Base-by-base conservation (phyloP, 1,284 basidiomycete species). In the Apiotrichum laibachii region DNA sequence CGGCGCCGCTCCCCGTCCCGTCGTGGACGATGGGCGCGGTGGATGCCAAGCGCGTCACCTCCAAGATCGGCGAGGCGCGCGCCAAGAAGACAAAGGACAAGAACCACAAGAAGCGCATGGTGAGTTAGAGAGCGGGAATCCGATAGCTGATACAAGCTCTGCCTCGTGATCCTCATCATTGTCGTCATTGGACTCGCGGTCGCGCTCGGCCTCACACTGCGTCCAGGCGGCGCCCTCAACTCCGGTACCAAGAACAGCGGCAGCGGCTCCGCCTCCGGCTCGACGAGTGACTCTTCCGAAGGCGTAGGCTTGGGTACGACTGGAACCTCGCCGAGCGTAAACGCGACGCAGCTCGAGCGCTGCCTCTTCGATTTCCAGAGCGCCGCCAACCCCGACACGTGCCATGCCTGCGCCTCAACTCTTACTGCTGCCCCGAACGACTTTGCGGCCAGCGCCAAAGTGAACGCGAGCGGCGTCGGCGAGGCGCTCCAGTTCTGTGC, bases 401-500 rank as follows among this genome's bases (percentile, higher is more conserved):
- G 78, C 59, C 58, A 61, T 18, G 63, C 69, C 26, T 79, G 78
- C 53, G 63, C 70, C 7, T 61, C 68, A 9, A 53, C 72, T 22
- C 67, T 79, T 26, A 31, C 61, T 0, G 54, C 62, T 0, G 67
- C 67, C 0, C 63, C 63, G 0, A 78, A 78, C 58, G 78, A 78
- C 59, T 78, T 70, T 54, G 26, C 26, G 4, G 43, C 57, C 13
- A 26, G 48, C 3, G 55, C 63, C 1, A 5, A 13, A 2, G 63
- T 64, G 33, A 13, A 72, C 72, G 62, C 67, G 1, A 71, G 67
- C 0, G 72, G 70, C 11, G 71, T 76, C 15, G 77, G 77, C 3
- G 67, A 71, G 3, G 72, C 72, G 2, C 60, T 77, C 11, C 77
- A 80, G 61, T 79, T 73, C 61, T 80, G 78, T 52, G 72, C 75